Evolutionary conservation across 1,139 yeast species (phyloP), one percentile per base, ranked within the genome.

Genomic region (Blastobotrys illinoisensis): DNA sequence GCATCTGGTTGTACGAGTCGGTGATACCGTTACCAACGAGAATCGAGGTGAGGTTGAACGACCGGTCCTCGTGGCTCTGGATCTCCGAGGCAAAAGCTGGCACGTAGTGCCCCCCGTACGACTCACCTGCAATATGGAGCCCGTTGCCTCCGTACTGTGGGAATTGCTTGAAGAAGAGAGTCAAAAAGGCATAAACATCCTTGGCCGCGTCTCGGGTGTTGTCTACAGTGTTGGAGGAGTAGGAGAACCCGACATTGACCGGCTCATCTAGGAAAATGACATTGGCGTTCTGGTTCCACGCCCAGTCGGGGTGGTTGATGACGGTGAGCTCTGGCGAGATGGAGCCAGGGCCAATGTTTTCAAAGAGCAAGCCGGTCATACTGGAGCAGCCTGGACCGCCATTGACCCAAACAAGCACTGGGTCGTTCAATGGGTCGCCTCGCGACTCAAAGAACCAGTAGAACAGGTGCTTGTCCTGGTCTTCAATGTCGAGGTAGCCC

Each of bases 71-170:
- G 50, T 77, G 79, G 28, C 83, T 79, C 69, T 89, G 95, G 63
- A 91, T 91, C 73, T 91, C 97, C 51, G 85, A 74, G 24, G 97
- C 96, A 71, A 91, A 89, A 9, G 82, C 91, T 28, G 98, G 98
- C 63, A 93, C 89, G 73, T 93, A 93, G 72, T 91, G 98, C 60
- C 98, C 98, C 55, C 96, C 98, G 70, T 91, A 93, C 21, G 97
- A 88, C 75, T 93, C 98, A 65, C 97, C 98, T 49, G 98, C 95
- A 73, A 93, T 90, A 74, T 90, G 97, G 86, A 93, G 91, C 54
- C 81, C 83, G 59, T 80, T 77, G 44, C 80, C 73, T 52, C 79
- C 72, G 74, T 86, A 88, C 73, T 91, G 83, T 48, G 97, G 95
- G 81, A 90, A 93, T 71, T 89, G 88, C 72, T 87, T 81, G 79